These are phyloP conservation scores for Lipomyces lipofer DNA, from an alignment of 805 yeast species.

Conservation along the genomic window DNA sequence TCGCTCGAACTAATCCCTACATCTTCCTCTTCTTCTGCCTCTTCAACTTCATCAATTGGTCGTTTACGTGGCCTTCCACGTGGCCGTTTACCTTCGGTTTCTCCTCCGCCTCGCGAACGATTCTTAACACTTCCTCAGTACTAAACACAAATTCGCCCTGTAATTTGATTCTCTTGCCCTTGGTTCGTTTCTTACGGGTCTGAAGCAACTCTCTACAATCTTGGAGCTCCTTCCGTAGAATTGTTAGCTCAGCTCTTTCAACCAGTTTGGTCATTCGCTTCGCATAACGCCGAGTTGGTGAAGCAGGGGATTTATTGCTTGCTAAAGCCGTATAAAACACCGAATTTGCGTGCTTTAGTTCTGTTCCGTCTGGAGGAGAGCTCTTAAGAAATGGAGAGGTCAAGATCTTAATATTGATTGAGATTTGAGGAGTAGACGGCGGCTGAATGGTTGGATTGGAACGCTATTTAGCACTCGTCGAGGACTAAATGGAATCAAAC, in stretches of 20 bases:
- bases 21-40: constrained; percentile 1
- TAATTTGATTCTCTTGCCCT: not conserved
- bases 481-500: too few species aligned
- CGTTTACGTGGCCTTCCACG: constrained; percentile 3
- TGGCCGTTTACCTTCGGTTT: not conserved
- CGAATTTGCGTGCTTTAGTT: not conserved
- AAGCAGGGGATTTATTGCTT: too few species aligned
- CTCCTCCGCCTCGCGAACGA: not conserved
- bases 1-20: not conserved
- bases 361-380: not conserved
- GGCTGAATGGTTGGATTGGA: too few species aligned
- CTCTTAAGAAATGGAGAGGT: not conserved
- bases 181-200: not conserved
- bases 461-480: too few species aligned
- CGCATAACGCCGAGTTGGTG: not conserved
- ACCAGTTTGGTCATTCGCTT: not conserved
- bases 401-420: not conserved
- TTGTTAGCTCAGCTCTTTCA: not conserved
- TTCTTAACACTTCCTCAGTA: not conserved
- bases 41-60: constrained; percentile 2
- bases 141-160: constrained; percentile 2
- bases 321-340: not conserved
- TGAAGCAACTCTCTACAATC: not conserved
- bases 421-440: not conserved
- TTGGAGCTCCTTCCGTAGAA: not conserved